Evolutionary conservation across 495 filamentous ascomycete genomes (phyloP).

Genomic region (Xylaria telfairii): DNA sequence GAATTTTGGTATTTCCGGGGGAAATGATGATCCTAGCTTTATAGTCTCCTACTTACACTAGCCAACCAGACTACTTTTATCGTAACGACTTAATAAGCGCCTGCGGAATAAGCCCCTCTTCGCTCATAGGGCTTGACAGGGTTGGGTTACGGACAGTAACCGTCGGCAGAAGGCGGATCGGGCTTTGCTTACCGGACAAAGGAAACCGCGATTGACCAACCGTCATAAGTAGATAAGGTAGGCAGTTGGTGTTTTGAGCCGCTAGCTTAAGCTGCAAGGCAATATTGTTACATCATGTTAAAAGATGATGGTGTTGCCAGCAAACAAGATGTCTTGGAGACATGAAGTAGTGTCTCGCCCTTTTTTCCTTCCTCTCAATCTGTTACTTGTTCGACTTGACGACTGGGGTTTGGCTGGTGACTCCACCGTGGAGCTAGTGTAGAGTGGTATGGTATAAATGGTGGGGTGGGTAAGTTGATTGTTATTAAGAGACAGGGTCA

Average conservation of each 20-base stretch:
- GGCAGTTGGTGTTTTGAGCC: no score
- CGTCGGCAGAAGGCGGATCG: neutral
- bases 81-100: constrained; percentile 7
- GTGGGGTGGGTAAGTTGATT: neutral
- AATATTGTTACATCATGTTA: neutral
- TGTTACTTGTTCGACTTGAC: neutral
- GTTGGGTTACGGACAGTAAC: neutral
- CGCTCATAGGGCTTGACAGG: neutral
- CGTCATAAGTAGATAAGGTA: no score
- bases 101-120: constrained; percentile 2
- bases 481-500: neutral
- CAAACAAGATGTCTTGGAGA: neutral
- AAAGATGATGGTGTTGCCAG: neutral
- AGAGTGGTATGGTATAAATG: neutral
- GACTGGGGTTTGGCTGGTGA: neutral
- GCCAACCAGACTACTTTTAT: neutral
- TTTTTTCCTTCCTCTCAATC: neutral
- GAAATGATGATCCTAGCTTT: constrained; percentile 2
- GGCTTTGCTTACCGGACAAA: neutral
- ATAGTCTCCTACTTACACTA: neutral
- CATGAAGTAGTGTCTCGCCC: neutral
- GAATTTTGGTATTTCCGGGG: neutral
- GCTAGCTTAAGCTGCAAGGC: neutral
- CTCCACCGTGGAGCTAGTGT: neutral
- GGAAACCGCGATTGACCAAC: neutral